A percentile compares a stretch with the other conserved stretches of the same genome.
phyloP scores from a whole-genome alignment of 192 early-diverging fungal species.

The Linnemannia elongata region DNA sequence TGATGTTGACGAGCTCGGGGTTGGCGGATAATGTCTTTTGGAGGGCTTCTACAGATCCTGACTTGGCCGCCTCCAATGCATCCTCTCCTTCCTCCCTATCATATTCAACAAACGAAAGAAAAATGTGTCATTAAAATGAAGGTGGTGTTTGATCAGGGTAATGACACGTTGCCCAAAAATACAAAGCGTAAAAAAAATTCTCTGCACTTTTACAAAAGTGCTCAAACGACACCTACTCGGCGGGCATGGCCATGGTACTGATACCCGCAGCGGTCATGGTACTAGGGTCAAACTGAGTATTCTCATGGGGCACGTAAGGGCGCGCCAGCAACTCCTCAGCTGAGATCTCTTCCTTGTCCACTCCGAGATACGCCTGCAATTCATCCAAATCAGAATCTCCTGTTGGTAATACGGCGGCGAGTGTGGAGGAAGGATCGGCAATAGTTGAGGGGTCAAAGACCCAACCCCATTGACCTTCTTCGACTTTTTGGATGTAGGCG shows the following conservation, averaged over 20 bases:
- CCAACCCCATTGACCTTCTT: slow-evolving; percentile 53
- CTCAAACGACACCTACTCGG: slow-evolving; percentile 21
- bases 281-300: slow-evolving; percentile 16
- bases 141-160: not conserved
- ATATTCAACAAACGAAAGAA: not conserved
- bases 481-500: slow-evolving; percentile 36
- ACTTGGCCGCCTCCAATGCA: slow-evolving; percentile 20
- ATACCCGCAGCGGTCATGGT: slow-evolving; percentile 51
- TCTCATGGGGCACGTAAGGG: slow-evolving; percentile 33
- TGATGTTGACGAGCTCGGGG: slow-evolving; percentile 24
- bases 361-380: slow-evolving; percentile 38
- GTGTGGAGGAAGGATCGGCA: not conserved
- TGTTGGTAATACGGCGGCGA: not conserved
- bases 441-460: slow-evolving; percentile 19
- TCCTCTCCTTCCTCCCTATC: slow-evolving; percentile 29
- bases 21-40: slow-evolving; percentile 14
- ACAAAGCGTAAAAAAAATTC: not conserved
- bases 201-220: not conserved
- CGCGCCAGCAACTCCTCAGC: slow-evolving; percentile 46
- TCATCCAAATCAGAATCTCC: slow-evolving; percentile 52
- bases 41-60: slow-evolving; percentile 30
- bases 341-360: slow-evolving; percentile 47
- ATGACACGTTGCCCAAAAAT: slow-evolving; percentile 1
- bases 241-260: slow-evolving; percentile 55
- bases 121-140: not conserved